Conservation (phyloP, 1,139 yeast species). For the Pichia sp. region DNA sequence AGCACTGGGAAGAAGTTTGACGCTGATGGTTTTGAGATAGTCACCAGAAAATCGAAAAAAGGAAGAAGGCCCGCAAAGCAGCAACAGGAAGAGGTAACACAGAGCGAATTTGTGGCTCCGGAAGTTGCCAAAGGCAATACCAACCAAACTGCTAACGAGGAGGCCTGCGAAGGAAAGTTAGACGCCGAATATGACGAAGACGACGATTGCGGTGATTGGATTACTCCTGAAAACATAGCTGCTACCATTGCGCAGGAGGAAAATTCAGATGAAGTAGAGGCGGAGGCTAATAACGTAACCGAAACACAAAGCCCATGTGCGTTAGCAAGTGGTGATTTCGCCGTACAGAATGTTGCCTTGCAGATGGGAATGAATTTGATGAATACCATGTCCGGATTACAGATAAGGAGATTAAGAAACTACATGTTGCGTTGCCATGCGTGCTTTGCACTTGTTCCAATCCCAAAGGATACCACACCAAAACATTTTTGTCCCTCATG, state of each 20-base stretch:
- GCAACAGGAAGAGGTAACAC: not conserved
- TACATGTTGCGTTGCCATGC: conserved; percentile 98
- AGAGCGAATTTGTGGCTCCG: not conserved
- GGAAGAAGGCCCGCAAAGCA: not conserved
- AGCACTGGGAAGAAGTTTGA: conserved; percentile 19
- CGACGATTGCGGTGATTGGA: conserved; percentile 93
- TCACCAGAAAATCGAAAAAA: conserved; percentile 19
- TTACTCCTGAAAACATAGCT: conserved; percentile 77
- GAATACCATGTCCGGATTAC: conserved; percentile 80
- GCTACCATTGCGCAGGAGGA: conserved; percentile 66
- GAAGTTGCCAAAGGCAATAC: not conserved
- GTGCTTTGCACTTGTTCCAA: conserved; percentile 76
- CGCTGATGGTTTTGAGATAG: conserved; percentile 32
- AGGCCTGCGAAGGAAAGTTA: conserved; percentile 12
- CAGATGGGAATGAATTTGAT: conserved; percentile 85
- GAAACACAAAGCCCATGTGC: conserved; percentile 57
- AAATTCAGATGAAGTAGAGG: conserved; percentile 37
- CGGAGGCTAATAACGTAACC: conserved; percentile 28
- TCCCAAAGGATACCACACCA: conserved; percentile 70
- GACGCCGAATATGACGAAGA: conserved; percentile 51
- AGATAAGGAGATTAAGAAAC: conserved; percentile 78
- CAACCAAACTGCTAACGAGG: not conserved
- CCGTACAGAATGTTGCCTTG: conserved; percentile 90
- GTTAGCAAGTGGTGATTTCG: conserved; percentile 92
- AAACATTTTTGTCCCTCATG: conserved; percentile 94